phyloP scores from a whole-genome alignment of 768 basidiomycete species.

The Phylloporus sp. region DNA sequence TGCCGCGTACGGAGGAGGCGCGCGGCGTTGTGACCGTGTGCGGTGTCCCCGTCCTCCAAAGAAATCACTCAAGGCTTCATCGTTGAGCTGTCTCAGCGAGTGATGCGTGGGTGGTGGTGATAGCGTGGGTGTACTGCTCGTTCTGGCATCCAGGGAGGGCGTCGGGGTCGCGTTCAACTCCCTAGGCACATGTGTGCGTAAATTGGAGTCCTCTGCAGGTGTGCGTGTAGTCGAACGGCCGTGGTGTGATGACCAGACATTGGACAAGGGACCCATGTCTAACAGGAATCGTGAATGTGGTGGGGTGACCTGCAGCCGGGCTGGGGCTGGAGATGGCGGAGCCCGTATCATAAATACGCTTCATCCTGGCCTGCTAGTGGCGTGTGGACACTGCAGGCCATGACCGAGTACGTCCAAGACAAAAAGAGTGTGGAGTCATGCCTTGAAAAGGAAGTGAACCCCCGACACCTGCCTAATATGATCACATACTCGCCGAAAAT shows the following conservation, averaged over 20 bases:
- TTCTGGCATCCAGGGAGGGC: conserved; percentile 10
- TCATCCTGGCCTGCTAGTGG: conserved; percentile 9
- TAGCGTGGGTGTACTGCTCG: conserved; percentile 19
- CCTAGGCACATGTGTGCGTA: conserved; percentile 22
- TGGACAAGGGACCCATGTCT: conserved; percentile 15
- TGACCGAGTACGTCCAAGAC: conserved; percentile 26
- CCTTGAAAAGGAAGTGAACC: conserved; percentile 5
- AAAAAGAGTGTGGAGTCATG: conserved; percentile 16
- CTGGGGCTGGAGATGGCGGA: not conserved
- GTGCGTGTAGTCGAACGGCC: conserved; percentile 2
- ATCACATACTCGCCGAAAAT: not conserved
- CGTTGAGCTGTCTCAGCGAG: conserved; percentile 23
- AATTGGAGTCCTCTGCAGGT: conserved; percentile 17
- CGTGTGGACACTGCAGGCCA: conserved; percentile 2
- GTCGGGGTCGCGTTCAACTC: conserved; percentile 20
- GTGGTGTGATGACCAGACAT: conserved; percentile 6
- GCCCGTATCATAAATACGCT: conserved; percentile 24
- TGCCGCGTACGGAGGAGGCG: conserved; percentile 44
- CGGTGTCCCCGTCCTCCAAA: conserved; percentile 29
- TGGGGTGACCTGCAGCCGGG: conserved; percentile 13
- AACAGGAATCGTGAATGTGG: not conserved
- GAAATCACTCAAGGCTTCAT: conserved; percentile 31
- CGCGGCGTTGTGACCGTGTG: conserved; percentile 20
- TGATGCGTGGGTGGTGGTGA: conserved; percentile 20
- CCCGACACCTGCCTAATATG: conserved; percentile 4